phyloP scores from a whole-genome alignment of 2,329 filamentous ascomycete genomes.

The Xylaria sp. region DNA sequence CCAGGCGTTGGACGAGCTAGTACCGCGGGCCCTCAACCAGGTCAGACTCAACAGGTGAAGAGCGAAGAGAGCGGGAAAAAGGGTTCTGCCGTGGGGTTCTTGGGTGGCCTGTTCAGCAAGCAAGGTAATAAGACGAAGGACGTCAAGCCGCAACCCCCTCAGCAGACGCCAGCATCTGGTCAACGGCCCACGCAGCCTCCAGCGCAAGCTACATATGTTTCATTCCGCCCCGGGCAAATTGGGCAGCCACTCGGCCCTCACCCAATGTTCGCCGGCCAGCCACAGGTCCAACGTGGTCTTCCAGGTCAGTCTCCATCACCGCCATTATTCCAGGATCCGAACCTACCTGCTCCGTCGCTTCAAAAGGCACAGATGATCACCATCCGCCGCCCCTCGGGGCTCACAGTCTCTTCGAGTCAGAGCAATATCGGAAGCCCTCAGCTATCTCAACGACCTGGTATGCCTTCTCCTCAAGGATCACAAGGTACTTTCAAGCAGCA shows the following conservation, averaged over 20 bases:
- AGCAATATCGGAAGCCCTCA: constrained; percentile 19
- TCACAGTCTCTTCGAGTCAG: constrained; percentile 43
- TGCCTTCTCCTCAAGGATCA: constrained; percentile 39
- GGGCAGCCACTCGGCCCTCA: constrained; percentile 43
- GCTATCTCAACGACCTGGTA: constrained; percentile 32
- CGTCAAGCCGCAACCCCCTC: constrained; percentile 37
- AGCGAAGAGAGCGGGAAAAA: constrained; percentile 43
- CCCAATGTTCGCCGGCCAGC: constrained; percentile 42
- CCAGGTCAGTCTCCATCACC: constrained; percentile 37
- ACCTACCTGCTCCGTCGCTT: constrained; percentile 29
- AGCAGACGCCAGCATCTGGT: constrained; percentile 32
- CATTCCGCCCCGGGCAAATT: constrained; percentile 41
- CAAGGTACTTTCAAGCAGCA: constrained; percentile 36
- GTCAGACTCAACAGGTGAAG: constrained; percentile 36
- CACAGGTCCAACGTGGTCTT: constrained; percentile 32
- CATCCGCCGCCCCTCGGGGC: constrained; percentile 44
- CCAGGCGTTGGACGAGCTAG: constrained; percentile 33
- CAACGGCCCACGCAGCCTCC: constrained; percentile 39
- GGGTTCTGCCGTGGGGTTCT: constrained; percentile 40
- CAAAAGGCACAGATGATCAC: constrained; percentile 41
- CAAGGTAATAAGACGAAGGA: constrained; percentile 44
- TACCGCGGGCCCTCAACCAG: constrained; percentile 32
- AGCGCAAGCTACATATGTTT: constrained; percentile 37
- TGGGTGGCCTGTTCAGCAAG: constrained; percentile 46
- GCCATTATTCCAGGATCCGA: constrained; percentile 21